These are phyloP conservation scores for Fonsecaea pedrosoi DNA, from an alignment of 2,329 filamentous ascomycete species.

Conservation along the genomic window DNA sequence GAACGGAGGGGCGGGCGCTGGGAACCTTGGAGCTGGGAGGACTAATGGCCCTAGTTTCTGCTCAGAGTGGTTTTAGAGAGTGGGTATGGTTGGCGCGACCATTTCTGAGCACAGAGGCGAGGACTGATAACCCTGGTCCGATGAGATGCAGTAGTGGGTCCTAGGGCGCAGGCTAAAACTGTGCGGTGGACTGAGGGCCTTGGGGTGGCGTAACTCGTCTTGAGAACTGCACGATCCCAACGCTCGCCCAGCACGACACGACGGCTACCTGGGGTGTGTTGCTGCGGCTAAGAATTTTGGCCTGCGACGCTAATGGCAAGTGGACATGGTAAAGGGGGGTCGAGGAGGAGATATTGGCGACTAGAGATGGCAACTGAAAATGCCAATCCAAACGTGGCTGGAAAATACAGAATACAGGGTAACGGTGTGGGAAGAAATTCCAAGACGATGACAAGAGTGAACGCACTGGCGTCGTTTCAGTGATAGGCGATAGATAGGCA, in stretches of 20 bases:
- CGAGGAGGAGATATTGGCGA: neutral
- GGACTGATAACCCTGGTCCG: constrained; percentile 20
- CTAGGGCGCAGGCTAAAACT: constrained; percentile 28
- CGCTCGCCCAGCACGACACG: constrained; percentile 9
- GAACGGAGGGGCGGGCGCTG: constrained; percentile 10
- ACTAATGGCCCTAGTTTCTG: constrained; percentile 15
- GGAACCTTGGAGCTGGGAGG: constrained; percentile 18
- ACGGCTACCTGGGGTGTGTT: constrained; percentile 19
- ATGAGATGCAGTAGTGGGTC: constrained; percentile 30
- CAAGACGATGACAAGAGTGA: neutral
- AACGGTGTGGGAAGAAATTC: neutral
- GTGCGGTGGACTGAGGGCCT: constrained; percentile 27
- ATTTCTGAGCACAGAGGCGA: constrained; percentile 26
- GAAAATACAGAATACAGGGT: constrained; percentile 5
- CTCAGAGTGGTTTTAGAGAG: constrained; percentile 3
- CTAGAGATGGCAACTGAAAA: constrained; percentile 2
- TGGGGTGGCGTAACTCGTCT: constrained; percentile 34
- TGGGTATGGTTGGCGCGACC: constrained; percentile 32
- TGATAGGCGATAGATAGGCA: neutral
- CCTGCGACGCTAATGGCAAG: constrained; percentile 29
- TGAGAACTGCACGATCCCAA: constrained; percentile 12
- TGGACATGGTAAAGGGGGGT: constrained; percentile 18
- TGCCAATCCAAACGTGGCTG: neutral
- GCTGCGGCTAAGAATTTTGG: constrained; percentile 33
- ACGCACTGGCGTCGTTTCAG: neutral